Base-by-base conservation (phyloP, 495 filamentous ascomycete species). In the Penicillium antarcticum region DNA sequence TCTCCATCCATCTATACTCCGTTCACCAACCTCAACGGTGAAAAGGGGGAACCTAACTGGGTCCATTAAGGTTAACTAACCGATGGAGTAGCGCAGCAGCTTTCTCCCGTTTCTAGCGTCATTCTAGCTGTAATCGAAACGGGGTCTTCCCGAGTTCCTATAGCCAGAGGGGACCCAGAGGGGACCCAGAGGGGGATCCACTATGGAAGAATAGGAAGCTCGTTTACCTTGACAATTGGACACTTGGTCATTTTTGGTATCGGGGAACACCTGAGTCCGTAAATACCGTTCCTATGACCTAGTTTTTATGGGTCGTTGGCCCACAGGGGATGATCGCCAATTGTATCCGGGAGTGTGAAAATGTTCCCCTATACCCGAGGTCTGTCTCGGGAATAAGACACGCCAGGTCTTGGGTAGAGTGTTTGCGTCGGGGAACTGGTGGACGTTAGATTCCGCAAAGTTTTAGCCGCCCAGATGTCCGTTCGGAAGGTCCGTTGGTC, bases 81-180 rank as follows among this genome's bases (percentile, higher is more conserved):
- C 26, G 40, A 32, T 32, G 37, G 34, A 39, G 12, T 14, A 11
- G 48, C 29, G 14, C 31, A 12, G 16, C 48, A 12, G 16, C 48
- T 47, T 53, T 61, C 57, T 53, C 47, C 55, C 51, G 56, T 61
- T 66, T 66, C 63, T 66, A 66, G 61, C 55, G 57, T 36, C 42
- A 31, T 66, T 66, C 63, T 63, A 64, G 63, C 53, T 55, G 63
- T 61, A 63, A 58, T 42, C 36, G 42, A 58, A 54, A 63, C 49
- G 57, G 50, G 44, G 52, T 43, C 51, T 59, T 52, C 55, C 51
- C 54, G 51, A 55, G n/a, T 42, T 33, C 38, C 41, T 44, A 54
- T 53, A 38, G 36, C 32, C 42, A 36, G 55, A 51, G 45, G 33
- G 21, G 21, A 23, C 5, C 21, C 21, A 23, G 21, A 23, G 5